Conservation (phyloP, 345 rosid genomes). For the Limnanthes douglasii region DNA sequence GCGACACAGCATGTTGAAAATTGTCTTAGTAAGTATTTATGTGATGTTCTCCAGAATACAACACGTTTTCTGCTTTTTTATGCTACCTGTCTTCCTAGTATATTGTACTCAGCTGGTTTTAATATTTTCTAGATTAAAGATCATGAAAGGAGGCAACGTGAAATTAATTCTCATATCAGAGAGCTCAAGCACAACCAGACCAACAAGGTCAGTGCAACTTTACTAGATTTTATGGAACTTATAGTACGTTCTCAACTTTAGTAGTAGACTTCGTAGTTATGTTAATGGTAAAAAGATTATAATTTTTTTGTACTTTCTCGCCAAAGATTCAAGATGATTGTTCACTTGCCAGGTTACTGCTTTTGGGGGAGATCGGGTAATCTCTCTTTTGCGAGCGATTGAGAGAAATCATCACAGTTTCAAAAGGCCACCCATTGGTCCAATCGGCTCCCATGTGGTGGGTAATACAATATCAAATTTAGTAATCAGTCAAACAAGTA, state of each 20-base stretch:
- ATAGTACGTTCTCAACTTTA: not conserved
- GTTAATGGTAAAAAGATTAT: too few relatives aligned
- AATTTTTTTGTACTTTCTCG: conserved; percentile 2
- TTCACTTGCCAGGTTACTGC: conserved; percentile 62
- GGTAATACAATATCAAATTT: conserved; percentile 17
- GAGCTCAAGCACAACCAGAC: conserved; percentile 42
- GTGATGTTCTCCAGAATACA: too few relatives aligned
- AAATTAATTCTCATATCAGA: conserved; percentile 19
- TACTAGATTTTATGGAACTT: conserved; percentile 3
- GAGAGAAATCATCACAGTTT: conserved; percentile 51
- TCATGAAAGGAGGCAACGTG: conserved; percentile 25
- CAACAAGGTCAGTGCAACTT: conserved; percentile 46
- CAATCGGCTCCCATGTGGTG: conserved; percentile 89
- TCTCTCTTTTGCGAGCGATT: conserved; percentile 51
- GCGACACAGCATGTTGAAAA: too few relatives aligned
- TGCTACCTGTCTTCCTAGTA: not conserved
- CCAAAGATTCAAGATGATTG: conserved; percentile 4
- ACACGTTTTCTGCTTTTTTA: too few relatives aligned
- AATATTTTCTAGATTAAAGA: conserved; percentile 34
- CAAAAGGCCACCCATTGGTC: conserved; percentile 81
- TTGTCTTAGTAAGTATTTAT: too few relatives aligned
- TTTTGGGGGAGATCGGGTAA: conserved; percentile 86
- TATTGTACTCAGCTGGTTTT: conserved; percentile 3
- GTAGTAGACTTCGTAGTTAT: too few relatives aligned
- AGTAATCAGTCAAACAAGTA: conserved; percentile 1